Base-by-base conservation (phyloP, 2,329 filamentous ascomycete species). In the Alternaria arbusti region DNA sequence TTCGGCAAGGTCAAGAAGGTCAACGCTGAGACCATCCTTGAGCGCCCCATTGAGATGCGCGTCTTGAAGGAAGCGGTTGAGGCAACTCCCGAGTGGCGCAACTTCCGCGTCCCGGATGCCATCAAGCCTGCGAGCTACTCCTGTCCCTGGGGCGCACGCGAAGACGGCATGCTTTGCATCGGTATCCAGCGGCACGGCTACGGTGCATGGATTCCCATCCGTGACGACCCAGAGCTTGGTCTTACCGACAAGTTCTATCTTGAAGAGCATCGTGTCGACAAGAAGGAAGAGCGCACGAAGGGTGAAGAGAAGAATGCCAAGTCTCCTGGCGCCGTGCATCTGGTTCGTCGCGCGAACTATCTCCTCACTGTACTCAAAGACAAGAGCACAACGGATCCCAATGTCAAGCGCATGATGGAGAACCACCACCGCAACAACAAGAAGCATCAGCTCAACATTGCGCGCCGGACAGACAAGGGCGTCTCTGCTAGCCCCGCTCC, bases 371-470 rank as follows among this genome's bases (percentile, higher is more conserved):
- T 99, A 2, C 84, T 99, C 64, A 93, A 95, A 76, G 93, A 97
- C 75, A 93, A 96, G 80, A 91, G 89, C 3, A 82, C 82, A 26
- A 89, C 89, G 65, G 92, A 97, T 74, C 86, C 87, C 28, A 88
- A 88, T 20, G 91, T 91, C 4, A 94, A 92, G 78, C 90, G 90
- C 74, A 89, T 91, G 1, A 89, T 96, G 26, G 94, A 97, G 73
- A 97, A 97, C 69, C 94, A 97, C 73, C 94, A 97, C 79, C 92
- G 94, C 59, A 97, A 95, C 82, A 97, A 94, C 82, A 97, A 97
- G 83, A 95, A 96, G 75, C 81, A 88, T 52, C 78, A 79, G 43
- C 59, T 78, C 13, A 82, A 67, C 88, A 89, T 70, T 87, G 89
- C 67, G 9, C 88, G 90, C 36, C 87, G 82, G 22, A 65, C 84